phyloP scores from a whole-genome alignment of 148 eudicot species.

The Dianthus caryophyllus region DNA sequence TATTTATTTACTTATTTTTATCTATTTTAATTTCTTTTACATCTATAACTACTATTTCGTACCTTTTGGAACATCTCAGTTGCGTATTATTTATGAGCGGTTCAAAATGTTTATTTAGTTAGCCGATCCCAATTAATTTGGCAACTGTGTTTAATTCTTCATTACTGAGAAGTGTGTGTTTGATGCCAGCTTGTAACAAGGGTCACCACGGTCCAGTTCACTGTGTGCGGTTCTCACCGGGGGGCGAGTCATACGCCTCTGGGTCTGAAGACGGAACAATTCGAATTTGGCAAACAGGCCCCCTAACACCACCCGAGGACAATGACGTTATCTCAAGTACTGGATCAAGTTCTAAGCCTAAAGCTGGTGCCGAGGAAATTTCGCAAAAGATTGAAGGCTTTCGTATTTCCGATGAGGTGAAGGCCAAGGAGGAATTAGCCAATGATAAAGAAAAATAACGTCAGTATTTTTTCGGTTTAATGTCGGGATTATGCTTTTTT shows the following conservation, averaged over 20 bases:
- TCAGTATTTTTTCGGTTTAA: background rate
- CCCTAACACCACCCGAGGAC: conserved; percentile 35
- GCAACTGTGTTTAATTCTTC: too few species aligned
- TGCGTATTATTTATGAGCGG: too few species aligned
- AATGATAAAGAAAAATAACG: conserved; percentile 22
- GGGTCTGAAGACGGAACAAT: conserved; percentile 95
- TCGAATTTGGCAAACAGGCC: conserved; percentile 83
- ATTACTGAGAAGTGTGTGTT: conserved; percentile 5
- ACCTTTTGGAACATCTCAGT: too few species aligned
- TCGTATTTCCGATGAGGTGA: conserved; percentile 44
- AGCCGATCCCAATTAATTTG: too few species aligned
- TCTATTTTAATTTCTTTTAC: too few species aligned
- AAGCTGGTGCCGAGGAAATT: conserved; percentile 43
- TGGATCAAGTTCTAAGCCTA: conserved; percentile 41
- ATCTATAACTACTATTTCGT: too few species aligned
- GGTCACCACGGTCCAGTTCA: conserved; percentile 99
- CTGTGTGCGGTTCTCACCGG: conserved; percentile 87
- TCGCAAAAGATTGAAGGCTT: conserved; percentile 51
- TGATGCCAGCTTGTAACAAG: conserved; percentile 82
- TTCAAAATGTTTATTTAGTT: too few species aligned
- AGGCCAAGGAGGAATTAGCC: conserved; percentile 40
- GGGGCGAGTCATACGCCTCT: conserved; percentile 93
- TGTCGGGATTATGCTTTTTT: conserved; percentile 15
- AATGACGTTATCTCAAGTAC: conserved; percentile 29
- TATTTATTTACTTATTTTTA: too few species aligned